phyloP scores from a whole-genome alignment of 2,329 filamentous ascomycete species.

The Curvularia hawaiiensis region DNA sequence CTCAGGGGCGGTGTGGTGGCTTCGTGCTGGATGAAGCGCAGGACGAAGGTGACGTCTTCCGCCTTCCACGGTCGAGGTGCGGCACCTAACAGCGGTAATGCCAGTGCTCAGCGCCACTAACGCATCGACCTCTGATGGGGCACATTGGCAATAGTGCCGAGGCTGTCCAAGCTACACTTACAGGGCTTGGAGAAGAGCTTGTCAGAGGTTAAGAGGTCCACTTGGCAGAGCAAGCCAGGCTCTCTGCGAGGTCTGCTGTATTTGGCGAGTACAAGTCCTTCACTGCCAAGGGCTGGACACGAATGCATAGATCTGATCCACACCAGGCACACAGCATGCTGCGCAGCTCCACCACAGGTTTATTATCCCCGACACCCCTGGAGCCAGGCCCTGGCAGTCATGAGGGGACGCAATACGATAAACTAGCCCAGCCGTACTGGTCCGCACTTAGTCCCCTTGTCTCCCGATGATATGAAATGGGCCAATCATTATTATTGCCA shows the following conservation, averaged over 20 bases:
- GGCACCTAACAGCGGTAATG: background rate
- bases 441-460: background rate
- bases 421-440: background rate
- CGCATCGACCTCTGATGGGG: constrained; percentile 16
- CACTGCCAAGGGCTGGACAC: background rate
- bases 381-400: background rate
- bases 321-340: constrained; percentile 5
- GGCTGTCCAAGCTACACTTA: constrained; percentile 7
- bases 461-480: constrained; percentile 9
- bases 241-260: background rate
- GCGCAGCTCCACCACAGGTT: constrained; percentile 3
- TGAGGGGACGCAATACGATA: background rate
- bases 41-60: constrained; percentile 18
- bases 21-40: constrained; percentile 16
- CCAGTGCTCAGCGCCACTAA: constrained; percentile 3
- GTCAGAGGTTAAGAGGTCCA: constrained; percentile 11
- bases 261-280: background rate
- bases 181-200: constrained; percentile 18
- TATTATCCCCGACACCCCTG: constrained; percentile 9
- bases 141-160: constrained; percentile 17
- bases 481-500: constrained; percentile 19
- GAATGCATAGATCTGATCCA: constrained; percentile 5
- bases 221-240: constrained; percentile 4
- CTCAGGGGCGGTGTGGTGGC: constrained; percentile 2
- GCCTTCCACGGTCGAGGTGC: constrained; percentile 9